Base-by-base conservation (phyloP, 1,139 yeast genomes). In the Magnusiomyces clavatus region DNA sequence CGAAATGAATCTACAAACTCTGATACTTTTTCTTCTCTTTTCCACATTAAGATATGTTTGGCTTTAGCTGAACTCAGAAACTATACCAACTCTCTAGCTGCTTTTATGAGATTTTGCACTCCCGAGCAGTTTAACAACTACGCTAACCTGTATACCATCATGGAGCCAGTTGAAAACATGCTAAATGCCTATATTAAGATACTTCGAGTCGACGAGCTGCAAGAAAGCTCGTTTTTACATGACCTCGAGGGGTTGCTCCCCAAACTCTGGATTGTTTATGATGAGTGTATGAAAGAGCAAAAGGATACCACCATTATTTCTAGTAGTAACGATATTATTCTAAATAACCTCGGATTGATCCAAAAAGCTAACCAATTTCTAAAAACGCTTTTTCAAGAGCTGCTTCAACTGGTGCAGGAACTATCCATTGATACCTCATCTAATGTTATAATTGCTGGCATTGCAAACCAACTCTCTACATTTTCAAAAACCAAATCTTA, bases 51-150 rank as follows among this genome's bases (percentile, higher is more conserved):
- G 20, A 54, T 58, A 6, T 49, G 57, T 38, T 37, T 55, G 1
- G 45, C 53, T 2, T 47, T 62, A 34, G 47, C 48, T 24, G 60
- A 61, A 13, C 43, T 61, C 11, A 55, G 54, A 34, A 36, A 51
- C 12, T 45, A 52, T 48, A 49, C 60, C 2, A 39, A 46, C 13
- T 54, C 48, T 16, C 29, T 60, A 11, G 49, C 54, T 1, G 50
- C 47, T 40, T 48, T 45, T 31, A 44, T 57, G 16, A 46, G 51
- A 24, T 50, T 52, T n/a, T 54, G 58, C 14, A 43, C 54, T 11
- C 48, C 55, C n/a, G 60, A 59, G 6, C 50, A 54, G 37, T 59
- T 60, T 44, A 49, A 46, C 17, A 48, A 43, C 10, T 43, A 46
- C 34, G 51, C 55, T 14, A 35, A 49, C 12, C 48, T 57, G 17